Conservation (phyloP, 495 filamentous ascomycete genomes). For the Aspergillus ostianus region DNA sequence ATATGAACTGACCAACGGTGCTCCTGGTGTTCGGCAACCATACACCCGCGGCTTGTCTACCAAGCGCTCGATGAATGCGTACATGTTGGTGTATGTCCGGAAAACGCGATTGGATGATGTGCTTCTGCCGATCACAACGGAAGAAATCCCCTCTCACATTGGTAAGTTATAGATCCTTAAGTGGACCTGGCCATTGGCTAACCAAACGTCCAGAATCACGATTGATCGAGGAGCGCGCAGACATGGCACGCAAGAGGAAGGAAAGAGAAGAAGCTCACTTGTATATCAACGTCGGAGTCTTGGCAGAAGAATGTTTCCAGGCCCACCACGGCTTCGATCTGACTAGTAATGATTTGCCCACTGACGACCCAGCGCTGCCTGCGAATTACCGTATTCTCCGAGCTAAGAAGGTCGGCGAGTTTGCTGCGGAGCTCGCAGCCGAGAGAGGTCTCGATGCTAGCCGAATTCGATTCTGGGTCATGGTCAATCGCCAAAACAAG, state of each 20-base stretch:
- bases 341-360: slow-evolving; percentile 67
- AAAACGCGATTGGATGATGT: slow-evolving; percentile 79
- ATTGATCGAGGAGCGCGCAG: slow-evolving; percentile 77
- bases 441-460: slow-evolving; percentile 59
- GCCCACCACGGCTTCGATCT: slow-evolving; percentile 84
- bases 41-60: slow-evolving; percentile 65
- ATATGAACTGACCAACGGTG: slow-evolving; percentile 63
- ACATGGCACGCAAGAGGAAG: slow-evolving; percentile 68
- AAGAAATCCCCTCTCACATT: slow-evolving; percentile 82
- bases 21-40: slow-evolving; percentile 57
- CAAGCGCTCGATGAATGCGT: slow-evolving; percentile 78
- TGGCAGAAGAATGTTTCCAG: slow-evolving; percentile 76
- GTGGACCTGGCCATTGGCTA: slow-evolving; percentile 20
- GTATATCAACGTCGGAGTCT: slow-evolving; percentile 77
- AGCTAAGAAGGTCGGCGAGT: slow-evolving; percentile 69
- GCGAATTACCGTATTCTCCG: slow-evolving; percentile 67
- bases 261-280: slow-evolving; percentile 93
- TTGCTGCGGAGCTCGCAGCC: slow-evolving; percentile 64
- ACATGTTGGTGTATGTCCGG: slow-evolving; percentile 98
- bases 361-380: slow-evolving; percentile 56
- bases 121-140: slow-evolving; percentile 67
- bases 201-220: slow-evolving; percentile 53
- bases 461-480: slow-evolving; percentile 81
- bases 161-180: slow-evolving; percentile 45
- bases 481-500: slow-evolving; percentile 99